These are phyloP conservation scores for Tephrocybe sp. DNA, from an alignment of 768 basidiomycete species.

Conservation along the genomic window DNA sequence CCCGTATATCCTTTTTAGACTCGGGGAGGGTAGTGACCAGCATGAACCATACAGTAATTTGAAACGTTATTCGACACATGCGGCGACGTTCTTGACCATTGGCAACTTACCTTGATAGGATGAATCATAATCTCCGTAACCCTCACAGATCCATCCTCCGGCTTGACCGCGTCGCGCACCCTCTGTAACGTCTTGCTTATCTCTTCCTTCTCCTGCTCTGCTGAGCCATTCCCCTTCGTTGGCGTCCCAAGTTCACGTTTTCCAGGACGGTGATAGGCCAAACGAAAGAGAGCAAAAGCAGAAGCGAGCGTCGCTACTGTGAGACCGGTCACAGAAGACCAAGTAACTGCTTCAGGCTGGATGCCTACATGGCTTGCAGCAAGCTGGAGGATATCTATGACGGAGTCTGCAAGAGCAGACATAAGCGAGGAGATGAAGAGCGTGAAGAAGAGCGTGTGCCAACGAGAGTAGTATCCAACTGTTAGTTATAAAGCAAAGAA, in stretches of 20 bases:
- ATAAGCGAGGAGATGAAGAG: conserved; percentile 1
- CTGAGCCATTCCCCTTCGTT: neutral
- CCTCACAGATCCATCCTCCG: conserved; percentile 30
- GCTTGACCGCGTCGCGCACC: conserved; percentile 9
- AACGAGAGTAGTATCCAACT: no score
- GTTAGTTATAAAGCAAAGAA: conserved; percentile 1
- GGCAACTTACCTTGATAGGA: conserved; percentile 58
- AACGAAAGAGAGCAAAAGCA: conserved; percentile 20
- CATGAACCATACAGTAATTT: no score
- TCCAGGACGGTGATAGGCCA: conserved; percentile 42
- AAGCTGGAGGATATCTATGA: conserved; percentile 11
- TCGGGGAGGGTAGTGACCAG: no score
- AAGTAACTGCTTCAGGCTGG: conserved; percentile 5
- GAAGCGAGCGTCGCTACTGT: neutral
- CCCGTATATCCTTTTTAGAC: neutral
- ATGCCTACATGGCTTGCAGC: conserved; percentile 1
- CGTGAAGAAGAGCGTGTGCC: neutral
- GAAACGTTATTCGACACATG: no score
- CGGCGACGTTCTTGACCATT: neutral
- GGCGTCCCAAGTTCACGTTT: no score
- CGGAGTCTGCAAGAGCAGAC: neutral
- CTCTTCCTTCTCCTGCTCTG: neutral
- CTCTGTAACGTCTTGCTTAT: neutral
- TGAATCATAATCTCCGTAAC: conserved; percentile 62
- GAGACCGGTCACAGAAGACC: conserved; percentile 50